Percentiles rank a stretch among this genome's conserved stretches.
phyloP scores from a whole-genome alignment of 2,329 filamentous ascomycete genomes.

The Phaeosphaeria sp. region DNA sequence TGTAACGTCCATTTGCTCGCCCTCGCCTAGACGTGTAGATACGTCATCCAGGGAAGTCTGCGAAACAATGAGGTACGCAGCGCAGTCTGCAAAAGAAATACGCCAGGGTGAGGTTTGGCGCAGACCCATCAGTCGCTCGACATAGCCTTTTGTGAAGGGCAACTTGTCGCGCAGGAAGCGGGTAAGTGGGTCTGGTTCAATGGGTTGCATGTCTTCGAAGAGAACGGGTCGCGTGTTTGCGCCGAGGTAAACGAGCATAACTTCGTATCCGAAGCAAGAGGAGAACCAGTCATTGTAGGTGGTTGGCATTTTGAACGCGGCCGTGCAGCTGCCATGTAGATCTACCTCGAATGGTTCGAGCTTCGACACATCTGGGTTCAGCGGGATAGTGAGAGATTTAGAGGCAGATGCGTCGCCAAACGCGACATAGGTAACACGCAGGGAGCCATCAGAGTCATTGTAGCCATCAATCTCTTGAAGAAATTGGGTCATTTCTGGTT shows the following conservation, averaged over 20 bases:
- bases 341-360: slow-evolving; percentile 48
- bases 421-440: slow-evolving; percentile 51
- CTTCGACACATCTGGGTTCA: slow-evolving; percentile 45
- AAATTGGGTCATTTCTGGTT: slow-evolving; percentile 52
- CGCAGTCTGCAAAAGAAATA: slow-evolving; percentile 76
- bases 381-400: slow-evolving; percentile 47
- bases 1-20: slow-evolving; percentile 51
- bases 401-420: slow-evolving; percentile 32
- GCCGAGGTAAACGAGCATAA: slow-evolving; percentile 54
- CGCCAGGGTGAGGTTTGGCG: slow-evolving; percentile 29
- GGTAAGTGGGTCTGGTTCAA: slow-evolving; percentile 19
- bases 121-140: slow-evolving; percentile 40
- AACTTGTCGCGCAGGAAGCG: slow-evolving; percentile 20
- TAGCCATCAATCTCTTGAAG: slow-evolving; percentile 45
- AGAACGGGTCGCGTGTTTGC: slow-evolving; percentile 50
- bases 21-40: slow-evolving; percentile 50
- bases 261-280: slow-evolving; percentile 51
- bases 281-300: slow-evolving; percentile 54
- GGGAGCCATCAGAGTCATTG: slow-evolving; percentile 33
- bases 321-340: slow-evolving; percentile 53
- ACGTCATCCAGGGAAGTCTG: slow-evolving; percentile 74
- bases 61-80: slow-evolving; percentile 76
- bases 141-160: slow-evolving; percentile 13
- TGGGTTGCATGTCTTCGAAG: slow-evolving; percentile 40
- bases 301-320: slow-evolving; percentile 52